Percentiles rank a stretch among this genome's conserved stretches.
These are phyloP conservation scores for Termitomyces sp. DNA, from an alignment of 768 basidiomycete genomes.

Conservation along the genomic window DNA sequence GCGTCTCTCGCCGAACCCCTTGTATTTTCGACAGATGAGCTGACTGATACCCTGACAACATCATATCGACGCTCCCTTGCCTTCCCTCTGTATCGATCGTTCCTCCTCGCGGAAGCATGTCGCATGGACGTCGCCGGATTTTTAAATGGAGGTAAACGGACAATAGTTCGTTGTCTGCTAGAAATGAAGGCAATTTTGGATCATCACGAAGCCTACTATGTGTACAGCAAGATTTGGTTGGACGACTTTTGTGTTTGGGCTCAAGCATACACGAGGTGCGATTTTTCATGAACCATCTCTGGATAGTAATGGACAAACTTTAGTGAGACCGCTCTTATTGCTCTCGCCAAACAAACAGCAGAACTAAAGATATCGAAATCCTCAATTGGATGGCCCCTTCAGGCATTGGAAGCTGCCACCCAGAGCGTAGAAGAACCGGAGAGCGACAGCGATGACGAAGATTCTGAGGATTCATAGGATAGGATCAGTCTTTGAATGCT, in stretches of 20 bases:
- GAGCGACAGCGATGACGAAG: constrained; percentile 72
- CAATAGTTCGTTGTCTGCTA: constrained; percentile 58
- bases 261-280: constrained; percentile 64
- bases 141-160: constrained; percentile 56
- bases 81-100: constrained; percentile 80
- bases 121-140: constrained; percentile 53
- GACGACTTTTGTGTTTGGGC: constrained; percentile 84
- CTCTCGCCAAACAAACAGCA: constrained; percentile 38
- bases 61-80: constrained; percentile 72
- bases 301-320: not conserved
- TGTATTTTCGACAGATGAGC: constrained; percentile 37
- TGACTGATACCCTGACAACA: constrained; percentile 45
- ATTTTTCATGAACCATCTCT: not conserved
- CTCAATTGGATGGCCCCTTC: constrained; percentile 65
- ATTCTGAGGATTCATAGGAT: constrained; percentile 17
- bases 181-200: constrained; percentile 72
- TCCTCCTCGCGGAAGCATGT: constrained; percentile 65
- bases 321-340: constrained; percentile 54
- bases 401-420: constrained; percentile 56
- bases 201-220: constrained; percentile 80
- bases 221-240: constrained; percentile 85
- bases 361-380: constrained; percentile 41
- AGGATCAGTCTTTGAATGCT: not conserved
- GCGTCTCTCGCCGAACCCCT: constrained; percentile 13
- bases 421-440: constrained; percentile 28